Evolutionary conservation across 306 rosid species (phyloP), one percentile per base, ranked within the genome.

Genomic region (Senna tora): DNA sequence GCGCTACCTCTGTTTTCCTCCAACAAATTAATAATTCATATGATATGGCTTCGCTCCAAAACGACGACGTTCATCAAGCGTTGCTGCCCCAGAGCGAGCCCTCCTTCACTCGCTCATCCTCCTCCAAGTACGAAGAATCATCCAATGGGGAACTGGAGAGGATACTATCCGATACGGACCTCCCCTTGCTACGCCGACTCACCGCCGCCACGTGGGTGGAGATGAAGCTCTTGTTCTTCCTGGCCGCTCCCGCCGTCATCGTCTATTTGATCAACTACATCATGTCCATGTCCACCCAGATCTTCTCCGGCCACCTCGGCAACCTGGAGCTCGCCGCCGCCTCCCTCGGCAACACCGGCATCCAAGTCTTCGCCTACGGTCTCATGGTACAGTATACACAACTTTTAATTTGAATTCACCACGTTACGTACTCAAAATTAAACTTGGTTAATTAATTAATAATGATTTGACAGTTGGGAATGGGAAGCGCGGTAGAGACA

Each of bases 401-500:
- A n/a, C n/a, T n/a, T n/a, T n/a, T n/a, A n/a, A n/a, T n/a, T n/a
- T n/a, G n/a, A n/a, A n/a, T n/a, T n/a, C n/a, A n/a, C n/a, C n/a
- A n/a, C n/a, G n/a, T n/a, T n/a, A n/a, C n/a, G n/a, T n/a, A n/a
- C n/a, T n/a, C n/a, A n/a, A n/a, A n/a, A n/a, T n/a, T n/a, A n/a
- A n/a, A n/a, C n/a, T n/a, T n/a, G n/a, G n/a, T n/a, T n/a, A n/a
- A n/a, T n/a, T n/a, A n/a, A n/a, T n/a, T n/a, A n/a, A n/a, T n/a
- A n/a, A n/a, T 25, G 30, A 25, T 25, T 25, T 1, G 30, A 67
- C 81, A 92, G 97, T 80, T 89, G 38, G 97, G 97, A 0, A 89
- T 92, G 97, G 97, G 97, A 2, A 92, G 97, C 59, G 97, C 97
- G 0, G 97, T 89, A 9, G 97, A 92, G 74, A 92, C 96, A 0